Evolutionary conservation across 2,329 filamentous ascomycete genomes (phyloP), one percentile per base, ranked within the genome.

Genomic region (Knoxdaviesia capensis): DNA sequence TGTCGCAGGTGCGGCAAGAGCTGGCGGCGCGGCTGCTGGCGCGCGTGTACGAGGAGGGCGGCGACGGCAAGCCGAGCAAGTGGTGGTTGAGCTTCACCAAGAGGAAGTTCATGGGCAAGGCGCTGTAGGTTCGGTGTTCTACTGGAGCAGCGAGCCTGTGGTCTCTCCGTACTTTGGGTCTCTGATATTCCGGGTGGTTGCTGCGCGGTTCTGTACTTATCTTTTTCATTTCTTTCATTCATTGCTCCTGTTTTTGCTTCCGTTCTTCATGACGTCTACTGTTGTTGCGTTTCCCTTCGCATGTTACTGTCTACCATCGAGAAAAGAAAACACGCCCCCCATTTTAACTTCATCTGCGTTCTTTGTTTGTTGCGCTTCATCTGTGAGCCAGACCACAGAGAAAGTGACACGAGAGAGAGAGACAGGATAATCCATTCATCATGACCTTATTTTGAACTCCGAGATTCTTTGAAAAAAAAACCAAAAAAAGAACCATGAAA

Each of bases 71-170:
- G 62, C 74, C 74, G 43, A 72, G 65, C 60, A 74, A 92, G 76
- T 96, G 88, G 84, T 98, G 90, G 90, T 63, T 98, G 59, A 96
- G 90, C 69, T 98, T 94, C 59, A 84, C 83, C 42, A 96, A 96
- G 77, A 79, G 90, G 64, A 94, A 94, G 75, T 98, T 98, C 58
- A 96, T 98, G 90, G 87, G 87, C 59, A 96, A 96, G 75, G 73
- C 74, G 50, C 65, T 90, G 62, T 87, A 68, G 59, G 34, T 7
- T 33, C 7, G 36, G 37, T 34, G 10, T 41, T 41, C 10, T 39
- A 31, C 32, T 36, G 36, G 32, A 42, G 39, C 4, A 43, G 34
- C 20, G 20, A 20, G 20, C 20, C 20, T 20, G 20, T 20, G 20
- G 20, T 20, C 20, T 20, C 20, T 20, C 20, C 2, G 20, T 20